Base-by-base conservation (phyloP, 1,139 yeast species). In the Hansenula lynferdii region DNA sequence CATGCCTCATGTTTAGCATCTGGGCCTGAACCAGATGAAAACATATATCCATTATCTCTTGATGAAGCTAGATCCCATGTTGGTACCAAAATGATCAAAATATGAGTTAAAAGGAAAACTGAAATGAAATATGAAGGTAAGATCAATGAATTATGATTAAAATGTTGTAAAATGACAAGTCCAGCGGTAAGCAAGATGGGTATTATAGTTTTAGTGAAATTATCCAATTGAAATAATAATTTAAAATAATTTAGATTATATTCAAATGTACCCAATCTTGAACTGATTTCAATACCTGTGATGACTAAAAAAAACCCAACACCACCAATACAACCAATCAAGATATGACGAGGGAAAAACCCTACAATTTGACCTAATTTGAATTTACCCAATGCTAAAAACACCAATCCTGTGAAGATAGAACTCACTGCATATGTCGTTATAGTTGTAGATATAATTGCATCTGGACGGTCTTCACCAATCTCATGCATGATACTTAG, bases 291-390 rank as follows among this genome's bases (percentile, higher is more conserved):
- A 25, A 92, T 64, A 3, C 96, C 98, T 0, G 98, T 92, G 2
- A 86, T 82, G 3, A 90, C 67, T 46, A 92, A 69, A 61, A 92
- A 92, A 64, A 85, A 90, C 2, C 98, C 98, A 35, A 92, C 98
- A 53, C 98, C 98, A 33, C 98, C 98, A 53, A 92, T 90, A 60
- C 97, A 92, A 1, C 98, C 98, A 21, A 92, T 95, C 31, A 92
- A 70, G 42, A 92, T 92, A 58, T 92, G 98, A 47, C 97, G 72
- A 0, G 98, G 98, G 67, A 92, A 92, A 58, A 89, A 92, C 0
- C 96, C 96, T 12, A 92, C 96, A 27, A 92, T 65, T 14, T 85
- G 75, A 4, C 98, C 98, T 31, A 92, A 65, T 44, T 70, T 75
- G 53, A 85, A 77, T 51, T 80, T 83, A 8, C 98, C 98, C 33